Conservation (phyloP, 192 early-diverging fungal species). For the Haplosporangium gracile region DNA sequence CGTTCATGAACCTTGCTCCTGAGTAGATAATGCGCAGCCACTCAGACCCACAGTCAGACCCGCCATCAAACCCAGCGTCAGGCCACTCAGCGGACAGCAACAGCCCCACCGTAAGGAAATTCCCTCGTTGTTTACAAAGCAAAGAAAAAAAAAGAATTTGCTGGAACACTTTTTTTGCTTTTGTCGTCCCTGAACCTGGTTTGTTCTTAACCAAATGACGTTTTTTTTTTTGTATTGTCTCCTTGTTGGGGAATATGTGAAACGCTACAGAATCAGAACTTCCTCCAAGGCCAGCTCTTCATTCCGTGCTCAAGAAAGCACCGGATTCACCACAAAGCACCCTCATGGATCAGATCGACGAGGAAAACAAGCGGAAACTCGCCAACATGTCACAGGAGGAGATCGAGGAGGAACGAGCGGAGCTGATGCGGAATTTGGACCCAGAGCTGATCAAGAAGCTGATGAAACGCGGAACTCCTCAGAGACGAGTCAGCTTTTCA, state of each 20-base stretch:
- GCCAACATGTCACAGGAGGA: conserved; percentile 78
- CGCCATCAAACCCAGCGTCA: neutral
- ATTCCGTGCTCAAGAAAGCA: conserved; percentile 45
- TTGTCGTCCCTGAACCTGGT: neutral
- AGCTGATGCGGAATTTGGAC: conserved; percentile 74
- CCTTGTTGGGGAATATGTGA: neutral
- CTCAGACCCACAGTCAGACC: conserved; percentile 9
- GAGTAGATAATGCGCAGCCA: conserved; percentile 17
- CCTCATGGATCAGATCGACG: conserved; percentile 64
- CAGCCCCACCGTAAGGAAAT: neutral
- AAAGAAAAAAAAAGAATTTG: neutral
- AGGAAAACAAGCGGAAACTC: conserved; percentile 65
- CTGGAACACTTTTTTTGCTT: neutral
- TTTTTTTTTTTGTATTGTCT: neutral
- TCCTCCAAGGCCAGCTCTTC: conserved; percentile 23
- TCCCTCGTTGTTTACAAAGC: conserved; percentile 3
- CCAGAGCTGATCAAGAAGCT: conserved; percentile 76
- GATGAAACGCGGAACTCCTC: conserved; percentile 50
- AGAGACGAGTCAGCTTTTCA: conserved; percentile 49
- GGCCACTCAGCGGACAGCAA: neutral
- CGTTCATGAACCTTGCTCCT: neutral
- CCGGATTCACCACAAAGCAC: conserved; percentile 35
- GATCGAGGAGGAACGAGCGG: conserved; percentile 74
- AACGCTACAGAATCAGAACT: conserved; percentile 9
- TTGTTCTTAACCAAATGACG: neutral